Percentiles rank a stretch among this genome's conserved stretches.
Conservation (phyloP, 2,329 filamentous ascomycete genomes). For the Leptographium flavum region DNA sequence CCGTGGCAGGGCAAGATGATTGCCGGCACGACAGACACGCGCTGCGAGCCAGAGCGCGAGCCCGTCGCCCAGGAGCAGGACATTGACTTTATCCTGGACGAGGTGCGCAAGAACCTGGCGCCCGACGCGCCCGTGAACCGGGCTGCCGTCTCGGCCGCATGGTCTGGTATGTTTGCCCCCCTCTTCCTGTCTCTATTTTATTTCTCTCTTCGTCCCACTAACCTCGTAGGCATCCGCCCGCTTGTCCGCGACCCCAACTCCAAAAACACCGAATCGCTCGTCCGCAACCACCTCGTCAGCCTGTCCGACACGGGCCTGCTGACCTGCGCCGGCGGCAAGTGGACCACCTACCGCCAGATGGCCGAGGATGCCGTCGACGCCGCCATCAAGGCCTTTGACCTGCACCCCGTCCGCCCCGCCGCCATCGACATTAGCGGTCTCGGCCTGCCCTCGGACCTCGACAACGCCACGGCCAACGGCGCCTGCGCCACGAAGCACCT, state of each 20-base stretch:
- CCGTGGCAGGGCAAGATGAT: slow-evolving; percentile 81
- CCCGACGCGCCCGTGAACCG: slow-evolving; percentile 63
- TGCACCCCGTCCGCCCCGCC: slow-evolving; percentile 31
- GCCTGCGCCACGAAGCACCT: slow-evolving; percentile 62
- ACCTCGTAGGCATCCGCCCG: slow-evolving; percentile 43
- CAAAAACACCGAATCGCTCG: slow-evolving; percentile 68
- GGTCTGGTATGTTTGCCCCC: slow-evolving; percentile 36
- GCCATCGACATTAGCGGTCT: slow-evolving; percentile 56
- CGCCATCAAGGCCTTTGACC: slow-evolving; percentile 51
- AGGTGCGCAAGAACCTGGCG: slow-evolving; percentile 61
- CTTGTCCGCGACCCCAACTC: slow-evolving; percentile 69
- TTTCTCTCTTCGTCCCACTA: background rate
- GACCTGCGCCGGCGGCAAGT: slow-evolving; percentile 73
- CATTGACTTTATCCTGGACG: slow-evolving; percentile 68
- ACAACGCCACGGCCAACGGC: slow-evolving; percentile 35
- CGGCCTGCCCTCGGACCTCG: slow-evolving; percentile 31
- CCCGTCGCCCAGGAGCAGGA: slow-evolving; percentile 63
- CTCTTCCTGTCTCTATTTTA: background rate
- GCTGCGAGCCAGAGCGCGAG: slow-evolving; percentile 51
- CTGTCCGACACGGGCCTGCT: slow-evolving; percentile 60
- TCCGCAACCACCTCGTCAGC: slow-evolving; percentile 67
- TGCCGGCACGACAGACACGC: slow-evolving; percentile 67
- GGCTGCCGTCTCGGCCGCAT: slow-evolving; percentile 64
- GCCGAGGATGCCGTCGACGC: slow-evolving; percentile 73
- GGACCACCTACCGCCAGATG: slow-evolving; percentile 84